Evolutionary conservation across 2,329 filamentous ascomycete genomes (phyloP), one percentile per base, ranked within the genome.

Genomic region (Trichophyton schoenleinii): DNA sequence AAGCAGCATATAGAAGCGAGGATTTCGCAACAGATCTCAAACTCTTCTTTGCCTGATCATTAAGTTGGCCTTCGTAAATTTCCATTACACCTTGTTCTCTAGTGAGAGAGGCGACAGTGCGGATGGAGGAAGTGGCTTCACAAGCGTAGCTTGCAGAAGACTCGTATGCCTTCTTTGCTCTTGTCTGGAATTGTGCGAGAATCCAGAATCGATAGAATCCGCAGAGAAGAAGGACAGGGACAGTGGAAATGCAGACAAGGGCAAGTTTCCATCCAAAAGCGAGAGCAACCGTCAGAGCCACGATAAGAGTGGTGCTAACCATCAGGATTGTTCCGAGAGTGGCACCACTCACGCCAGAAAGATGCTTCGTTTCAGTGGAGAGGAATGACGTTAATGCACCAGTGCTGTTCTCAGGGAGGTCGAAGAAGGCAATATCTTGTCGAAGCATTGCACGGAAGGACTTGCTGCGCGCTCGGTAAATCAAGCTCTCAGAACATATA

Each of bases 381-480:
- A 96, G 78, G 75, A 95, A 94, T 0, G 88, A 89, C 0, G 91
- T 96, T 67, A 99, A 78, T 0, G 91, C 87, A 66, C 94, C 94
- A 5, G 90, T 86, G 5, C 88, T 91, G 72, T 97, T 95, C 72
- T 94, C 87, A 65, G 95, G 89, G 52, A 80, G 81, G 72, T 97
- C 94, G 68, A 96, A 99, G 73, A 91, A 97, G 31, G 85, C 79
- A 62, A 97, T 91, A 65, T 97, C 94, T 74, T 97, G 92, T 65
- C 91, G 88, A 59, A 97, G 83, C 78, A 97, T 90, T 25, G 87
- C 81, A 36, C 91, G 82, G 78, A 99, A 96, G 5, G 91, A 88
- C 62, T 80, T 80, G 72, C 94, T 85, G 67, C 94, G 84, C 1
- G 92, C 89, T 20, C 90, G 85, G 70, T 89, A 88, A 60, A 96